Evolutionary conservation across 2,329 filamentous ascomycete genomes (phyloP).

Genomic region (Verticillium nubilum): DNA sequence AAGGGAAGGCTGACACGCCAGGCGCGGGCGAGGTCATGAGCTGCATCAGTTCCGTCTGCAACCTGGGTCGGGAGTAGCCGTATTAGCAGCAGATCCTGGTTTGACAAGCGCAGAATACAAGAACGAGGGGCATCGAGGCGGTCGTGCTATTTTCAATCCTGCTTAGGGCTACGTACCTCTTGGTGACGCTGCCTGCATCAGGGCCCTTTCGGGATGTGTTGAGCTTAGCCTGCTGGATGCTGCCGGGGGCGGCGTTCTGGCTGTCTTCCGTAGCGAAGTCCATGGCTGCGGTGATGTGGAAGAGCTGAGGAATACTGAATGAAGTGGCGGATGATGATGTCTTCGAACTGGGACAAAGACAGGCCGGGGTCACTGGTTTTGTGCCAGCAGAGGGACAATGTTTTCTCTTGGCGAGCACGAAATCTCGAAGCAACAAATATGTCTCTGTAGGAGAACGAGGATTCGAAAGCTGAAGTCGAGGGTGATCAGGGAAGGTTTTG

Average conservation of each 20-base stretch:
- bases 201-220: slow-evolving; percentile 48
- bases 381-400: neutral
- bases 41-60: slow-evolving; percentile 97
- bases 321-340: neutral
- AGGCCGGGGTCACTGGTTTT: neutral
- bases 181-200: slow-evolving; percentile 70
- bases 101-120: neutral
- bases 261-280: slow-evolving; percentile 46
- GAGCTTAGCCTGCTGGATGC: slow-evolving; percentile 57
- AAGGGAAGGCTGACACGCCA: slow-evolving; percentile 91
- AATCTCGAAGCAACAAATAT: neutral
- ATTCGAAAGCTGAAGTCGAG: neutral
- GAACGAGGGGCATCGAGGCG: neutral
- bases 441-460: neutral
- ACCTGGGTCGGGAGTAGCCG: slow-evolving; percentile 41
- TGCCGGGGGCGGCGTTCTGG: slow-evolving; percentile 63
- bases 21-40: slow-evolving; percentile 94
- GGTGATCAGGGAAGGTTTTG: neutral
- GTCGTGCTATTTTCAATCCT: neutral
- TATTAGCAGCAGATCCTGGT: slow-evolving; percentile 1
- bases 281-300: slow-evolving; percentile 20
- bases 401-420: neutral
- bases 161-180: slow-evolving; percentile 52
- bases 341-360: neutral
- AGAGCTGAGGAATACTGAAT: neutral